These are phyloP conservation scores for Coemansia brasiliensis DNA, from an alignment of 192 early-diverging fungal genomes.

Conservation along the genomic window DNA sequence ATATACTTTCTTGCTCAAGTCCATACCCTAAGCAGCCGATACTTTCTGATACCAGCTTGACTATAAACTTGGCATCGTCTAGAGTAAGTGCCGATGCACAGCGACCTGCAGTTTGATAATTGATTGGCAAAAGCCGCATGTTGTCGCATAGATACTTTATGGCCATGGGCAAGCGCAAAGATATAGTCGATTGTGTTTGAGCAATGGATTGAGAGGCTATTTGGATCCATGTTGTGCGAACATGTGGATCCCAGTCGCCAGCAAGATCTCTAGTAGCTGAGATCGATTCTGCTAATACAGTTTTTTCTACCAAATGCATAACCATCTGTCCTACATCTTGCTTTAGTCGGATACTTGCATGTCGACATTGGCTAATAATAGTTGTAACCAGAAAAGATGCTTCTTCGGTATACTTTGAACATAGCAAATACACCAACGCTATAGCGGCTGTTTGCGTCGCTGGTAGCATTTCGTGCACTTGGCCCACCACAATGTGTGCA, in stretches of 20 bases:
- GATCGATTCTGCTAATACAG: neutral
- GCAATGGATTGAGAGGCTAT: constrained; percentile 1
- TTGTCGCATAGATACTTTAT: constrained; percentile 1
- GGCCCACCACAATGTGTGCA: constrained; percentile 2
- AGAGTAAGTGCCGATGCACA: constrained; percentile 9
- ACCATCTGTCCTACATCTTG: constrained; percentile 15
- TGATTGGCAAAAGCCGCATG: neutral
- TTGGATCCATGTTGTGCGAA: constrained; percentile 21
- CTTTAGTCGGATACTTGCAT: constrained; percentile 2
- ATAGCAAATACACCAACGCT: constrained; percentile 20
- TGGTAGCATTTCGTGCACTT: neutral
- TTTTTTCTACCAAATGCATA: neutral
- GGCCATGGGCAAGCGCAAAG: too few species aligned
- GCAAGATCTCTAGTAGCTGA: neutral
- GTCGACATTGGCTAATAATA: constrained; percentile 4
- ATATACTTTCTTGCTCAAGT: constrained; percentile 9
- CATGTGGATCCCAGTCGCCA: constrained; percentile 14
- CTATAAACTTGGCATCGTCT: constrained; percentile 26
- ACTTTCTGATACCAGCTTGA: constrained; percentile 8
- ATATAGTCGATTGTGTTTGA: neutral
- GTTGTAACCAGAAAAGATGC: constrained; percentile 4
- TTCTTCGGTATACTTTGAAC: neutral
- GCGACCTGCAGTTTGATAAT: neutral
- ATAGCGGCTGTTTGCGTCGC: constrained; percentile 11
- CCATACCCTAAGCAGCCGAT: neutral